Evolutionary conservation across 1,284 basidiomycete species (phyloP), one percentile per base, ranked within the genome.

Genomic region (Apiotrichum porosum): DNA sequence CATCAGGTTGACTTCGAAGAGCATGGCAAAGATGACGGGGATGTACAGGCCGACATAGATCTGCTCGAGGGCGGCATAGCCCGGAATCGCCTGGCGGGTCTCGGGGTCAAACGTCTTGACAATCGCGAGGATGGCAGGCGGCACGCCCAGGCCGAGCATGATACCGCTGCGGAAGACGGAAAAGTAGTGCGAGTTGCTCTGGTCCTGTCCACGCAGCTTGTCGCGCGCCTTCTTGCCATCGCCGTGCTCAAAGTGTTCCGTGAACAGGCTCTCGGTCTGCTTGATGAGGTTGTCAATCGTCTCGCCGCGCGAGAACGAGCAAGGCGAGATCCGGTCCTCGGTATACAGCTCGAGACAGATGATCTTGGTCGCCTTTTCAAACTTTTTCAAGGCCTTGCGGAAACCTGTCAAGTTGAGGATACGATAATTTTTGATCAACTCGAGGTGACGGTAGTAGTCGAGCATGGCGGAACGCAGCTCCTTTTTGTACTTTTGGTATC

Each of bases 331-430:
- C 65, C 82, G 83, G 61, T 88, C 84, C n/a, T 77, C 74, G 75
- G 83, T 86, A 70, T 87, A 94, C 47, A 81, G 78, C 37, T 83
- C 79, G 66, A 85, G 81, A 33, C 80, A 73, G 33, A 63, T 56
- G 45, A 75, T 67, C 62, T 79, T 81, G 1, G 88, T 85, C 3
- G 82, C 76, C 73, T 95, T 97, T 66, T 91, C 88, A 60, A 91
- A 95, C 74, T 95, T 97, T 74, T 92, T 97, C 54, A 95, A 68
- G 0, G 85, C 86, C 57, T 97, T 97, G 19, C 87, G 78, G 68
- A 97, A 92, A 0, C 91, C 93, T 2, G 87, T 87, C 9, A 92
- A 70, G 68, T 97, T 97, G 42, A 97, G 73, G 38, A 86, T 83
- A 31, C 88, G 79, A 69, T 89, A 93, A 64, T 92, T 91, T 58